Evolutionary conservation across 495 filamentous ascomycete genomes (phyloP), one percentile per base, ranked within the genome.

Genomic region (Alectoria sarmentosa): DNA sequence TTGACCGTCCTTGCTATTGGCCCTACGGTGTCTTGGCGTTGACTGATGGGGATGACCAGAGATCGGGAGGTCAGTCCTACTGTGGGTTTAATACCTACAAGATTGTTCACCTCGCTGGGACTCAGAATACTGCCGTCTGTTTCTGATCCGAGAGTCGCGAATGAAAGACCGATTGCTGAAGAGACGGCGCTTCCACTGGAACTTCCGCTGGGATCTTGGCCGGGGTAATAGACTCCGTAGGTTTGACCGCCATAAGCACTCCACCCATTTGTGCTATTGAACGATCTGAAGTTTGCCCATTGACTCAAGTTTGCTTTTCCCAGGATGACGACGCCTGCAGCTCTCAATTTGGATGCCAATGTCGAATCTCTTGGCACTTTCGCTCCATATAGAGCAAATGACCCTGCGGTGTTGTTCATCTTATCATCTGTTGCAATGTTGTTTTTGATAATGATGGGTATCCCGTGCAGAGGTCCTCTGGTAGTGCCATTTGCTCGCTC

Each of bases 391-490:
- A 88, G 72, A 11, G 83, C 76, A 57, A 75, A 86, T 0, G 84
- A 88, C 10, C 86, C 85, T 21, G 83, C 85, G 23, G 81, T 81
- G 60, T 83, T 87, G 64, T 84, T 81, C 85, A 88, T 87, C 62
- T 78, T 73, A 70, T 89, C 87, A 13, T 73, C 66, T 0, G 87
- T 88, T 21, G 80, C 85, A 55, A 88, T 88, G 69, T 84, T 87
- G 69, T 86, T 82, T 73, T 90, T 89, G 71, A 89, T 80, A 17
- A 89, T 68, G 52, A 89, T 82, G 1, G 87, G 87, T 41, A 90
- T 79, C 19, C 87, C 87, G 73, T 90, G 85, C 4, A 88, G 75
- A 7, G 67, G 62, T 39, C 69, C 69, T 57, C 69, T 62, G 48
- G 52, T 48, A 28, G 37, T 69, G 4, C 82, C 82, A 71, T 71